Base-by-base conservation (phyloP, 2,329 filamentous ascomycete species). In the Oidium heveae region DNA sequence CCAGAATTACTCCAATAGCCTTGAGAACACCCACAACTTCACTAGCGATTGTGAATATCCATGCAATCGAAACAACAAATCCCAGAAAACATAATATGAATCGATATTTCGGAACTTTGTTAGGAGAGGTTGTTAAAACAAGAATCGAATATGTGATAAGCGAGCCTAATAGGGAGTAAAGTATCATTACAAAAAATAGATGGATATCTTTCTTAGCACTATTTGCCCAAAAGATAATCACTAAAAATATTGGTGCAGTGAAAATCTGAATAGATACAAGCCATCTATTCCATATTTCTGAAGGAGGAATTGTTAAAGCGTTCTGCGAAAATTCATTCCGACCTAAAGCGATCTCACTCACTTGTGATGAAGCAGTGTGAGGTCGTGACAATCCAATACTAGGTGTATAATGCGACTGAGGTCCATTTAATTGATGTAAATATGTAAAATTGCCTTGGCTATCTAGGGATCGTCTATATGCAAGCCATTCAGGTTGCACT, bases 21-120 rank as follows among this genome's bases (percentile, higher is more conserved):
- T 98, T 96, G 59, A 98, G 74, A 6, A 95, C 84, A 34, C 86
- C 88, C 5, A 98, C 91, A 5, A 98, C 91, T 70, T 98, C 89
- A 37, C 86, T 86, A 1, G 91, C 89, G 61, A 98, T 87, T 1
- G 86, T 91, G 41, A 86, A 91, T 61, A 96, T 95, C 91, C 93
- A 98, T 24, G 86, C 84, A 56, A 96, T 91, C 58, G 84, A 80
- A 56, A 96, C 93, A 9, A 83, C 71, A 64, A 98, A 98, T 7
- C 93, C 91, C 37, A 93, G 71, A 63, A 94, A 86, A 64, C 87
- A 94, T 49, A 96, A 73, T 24, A 89, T 64, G 52, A 81, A 82
- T 56, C 88, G 82, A 66, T 85, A 85, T 58, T 74, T 77, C 0
- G 85, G 83, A 33, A 81, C 79, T 36, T 73, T 74, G 52, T 77